Base-by-base conservation (phyloP, 352 stramenopile genomes). In the Pythium dissimile region DNA sequence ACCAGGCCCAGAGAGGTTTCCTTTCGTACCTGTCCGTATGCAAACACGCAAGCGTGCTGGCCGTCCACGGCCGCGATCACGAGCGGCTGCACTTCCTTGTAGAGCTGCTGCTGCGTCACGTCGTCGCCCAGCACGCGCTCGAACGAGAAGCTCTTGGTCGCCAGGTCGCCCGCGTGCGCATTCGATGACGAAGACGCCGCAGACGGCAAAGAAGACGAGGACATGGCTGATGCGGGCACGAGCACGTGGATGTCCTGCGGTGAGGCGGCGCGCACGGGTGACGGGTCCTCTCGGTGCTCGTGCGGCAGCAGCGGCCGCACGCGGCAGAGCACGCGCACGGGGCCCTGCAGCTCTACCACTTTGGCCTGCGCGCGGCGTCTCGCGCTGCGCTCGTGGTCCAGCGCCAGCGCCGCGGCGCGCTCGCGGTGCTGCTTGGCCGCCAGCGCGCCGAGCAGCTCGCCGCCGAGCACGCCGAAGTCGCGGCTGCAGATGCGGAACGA, bases 1-100 rank as follows among this genome's bases (percentile, higher is more conserved):
- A 11, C 2, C 5, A 32, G 21, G 21, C 0, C 8, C 11, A 30
- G 13, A 12, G 20, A 18, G 2, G 18, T 11, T 32, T 24, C 12
- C 0, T 11, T 2, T 5, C 35, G 7, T 23, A 56, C 48, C 48
- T 59, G 97, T 2, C 96, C 96, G 72, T 98, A 99, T 1, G 95
- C 94, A 66, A 99, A 97, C 32, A 99, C 80, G 55, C 89, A 98
- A 10, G 96, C 89, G 66, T 98, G 92, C 57, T 86, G 92, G 27
- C 96, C 96, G 58, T 97, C 91, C 15, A 97, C 56, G 0, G 87
- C 88, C 8, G 84, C 81, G 44, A 80, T 72, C 10, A 98, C 88
- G 8, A 98, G 76, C 42, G 92, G 92, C 56, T 88, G 80, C 24
- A 97, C 84, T 49, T 97, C 91, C n/a, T 88, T 79, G 68, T 96